phyloP scores from a whole-genome alignment of 805 yeast species.

The Blastobotrys chiropterorum region DNA sequence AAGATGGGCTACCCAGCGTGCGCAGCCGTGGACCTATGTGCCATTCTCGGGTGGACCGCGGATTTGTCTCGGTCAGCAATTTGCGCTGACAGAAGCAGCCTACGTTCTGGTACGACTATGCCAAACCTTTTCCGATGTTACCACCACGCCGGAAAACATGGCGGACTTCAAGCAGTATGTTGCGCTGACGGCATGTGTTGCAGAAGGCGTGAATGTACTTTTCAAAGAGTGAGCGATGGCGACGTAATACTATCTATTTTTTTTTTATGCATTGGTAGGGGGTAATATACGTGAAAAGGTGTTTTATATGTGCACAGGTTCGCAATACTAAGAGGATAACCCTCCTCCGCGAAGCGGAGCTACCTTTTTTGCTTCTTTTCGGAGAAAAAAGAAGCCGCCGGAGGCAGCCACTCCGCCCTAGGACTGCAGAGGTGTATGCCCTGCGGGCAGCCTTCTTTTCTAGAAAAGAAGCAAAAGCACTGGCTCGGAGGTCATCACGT shows the following conservation, averaged over 20 bases:
- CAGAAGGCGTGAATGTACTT: background rate
- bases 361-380: too few relatives aligned
- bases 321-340: too few relatives aligned
- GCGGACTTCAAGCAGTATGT: background rate
- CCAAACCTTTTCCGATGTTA: constrained; percentile 20
- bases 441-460: too few relatives aligned
- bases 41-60: constrained; percentile 54
- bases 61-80: constrained; percentile 51
- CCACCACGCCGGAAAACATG: constrained; percentile 1
- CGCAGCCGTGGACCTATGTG: constrained; percentile 42
- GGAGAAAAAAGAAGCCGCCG: too few relatives aligned
- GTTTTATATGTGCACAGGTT: too few relatives aligned
- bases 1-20: constrained; percentile 38
- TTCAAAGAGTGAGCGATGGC: background rate
- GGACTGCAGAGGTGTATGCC: too few relatives aligned
- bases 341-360: too few relatives aligned
- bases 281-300: too few relatives aligned
- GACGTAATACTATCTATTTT: background rate
- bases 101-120: constrained; percentile 38
- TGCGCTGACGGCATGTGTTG: background rate
- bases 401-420: too few relatives aligned
- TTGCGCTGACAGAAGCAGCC: constrained; percentile 47
- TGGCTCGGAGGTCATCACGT: too few relatives aligned
- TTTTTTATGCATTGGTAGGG: background rate
- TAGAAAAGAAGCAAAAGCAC: too few relatives aligned